Percentiles rank a stretch among this genome's conserved stretches.
Evolutionary conservation across 116 monocot species (phyloP).

Genomic region (Posidonia oceanica): DNA sequence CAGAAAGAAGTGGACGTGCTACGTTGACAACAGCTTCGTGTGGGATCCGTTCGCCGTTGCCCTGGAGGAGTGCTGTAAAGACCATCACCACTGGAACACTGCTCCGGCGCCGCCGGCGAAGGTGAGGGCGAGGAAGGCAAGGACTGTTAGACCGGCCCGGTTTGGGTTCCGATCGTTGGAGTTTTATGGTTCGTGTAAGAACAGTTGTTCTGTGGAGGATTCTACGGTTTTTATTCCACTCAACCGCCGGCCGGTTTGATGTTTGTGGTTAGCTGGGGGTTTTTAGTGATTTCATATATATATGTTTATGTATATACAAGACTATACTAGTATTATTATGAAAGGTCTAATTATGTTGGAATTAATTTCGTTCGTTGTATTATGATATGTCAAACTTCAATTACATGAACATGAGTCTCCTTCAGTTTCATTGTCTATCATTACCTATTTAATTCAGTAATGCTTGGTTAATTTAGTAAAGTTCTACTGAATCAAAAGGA

Average conservation of each 20-base stretch:
- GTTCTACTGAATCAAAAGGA: too few relatives aligned
- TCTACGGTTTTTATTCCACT: constrained; percentile 6
- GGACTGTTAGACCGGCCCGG: not conserved
- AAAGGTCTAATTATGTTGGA: too few relatives aligned
- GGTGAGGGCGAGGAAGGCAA: not conserved
- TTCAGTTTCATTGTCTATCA: too few relatives aligned
- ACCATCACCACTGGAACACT: not conserved
- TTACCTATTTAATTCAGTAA: too few relatives aligned
- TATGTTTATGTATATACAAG: too few relatives aligned
- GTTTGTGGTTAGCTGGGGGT: too few relatives aligned
- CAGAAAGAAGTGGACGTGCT: constrained; percentile 2
- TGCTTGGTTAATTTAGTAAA: too few relatives aligned
- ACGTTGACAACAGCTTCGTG: not conserved
- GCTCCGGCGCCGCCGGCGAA: not conserved
- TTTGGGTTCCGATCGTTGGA: constrained; percentile 1
- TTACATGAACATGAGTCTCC: too few relatives aligned
- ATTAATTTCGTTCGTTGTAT: too few relatives aligned
- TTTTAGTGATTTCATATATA: too few relatives aligned
- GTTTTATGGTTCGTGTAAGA: constrained; percentile 10
- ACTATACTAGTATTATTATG: too few relatives aligned
- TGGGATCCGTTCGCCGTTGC: constrained; percentile 11
- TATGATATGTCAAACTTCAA: too few relatives aligned
- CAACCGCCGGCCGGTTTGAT: not conserved
- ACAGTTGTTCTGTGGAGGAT: constrained; percentile 9
- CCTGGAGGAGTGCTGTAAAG: constrained; percentile 10